Conservation (phyloP, 2,329 filamentous ascomycete species). For the Verticillium tricorpus region DNA sequence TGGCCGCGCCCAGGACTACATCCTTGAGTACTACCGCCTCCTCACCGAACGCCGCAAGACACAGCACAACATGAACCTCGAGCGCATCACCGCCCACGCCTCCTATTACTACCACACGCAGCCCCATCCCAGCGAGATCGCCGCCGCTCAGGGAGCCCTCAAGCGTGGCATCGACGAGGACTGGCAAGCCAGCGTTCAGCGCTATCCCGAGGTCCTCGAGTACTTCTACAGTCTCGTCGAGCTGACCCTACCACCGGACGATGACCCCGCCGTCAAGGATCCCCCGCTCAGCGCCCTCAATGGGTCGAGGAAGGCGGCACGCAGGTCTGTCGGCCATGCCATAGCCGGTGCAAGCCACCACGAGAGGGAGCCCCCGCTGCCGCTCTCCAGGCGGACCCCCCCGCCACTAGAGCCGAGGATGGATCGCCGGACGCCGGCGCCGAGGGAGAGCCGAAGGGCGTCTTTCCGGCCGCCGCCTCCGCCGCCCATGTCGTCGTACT, state of each 20-base stretch:
- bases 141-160: conserved; percentile 58
- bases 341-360: conserved; percentile 31
- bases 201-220: conserved; percentile 77
- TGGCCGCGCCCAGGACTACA: conserved; percentile 62
- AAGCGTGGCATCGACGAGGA: conserved; percentile 75
- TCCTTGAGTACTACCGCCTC: conserved; percentile 59
- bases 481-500: neutral
- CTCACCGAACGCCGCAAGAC: conserved; percentile 58
- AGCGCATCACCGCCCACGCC: conserved; percentile 50
- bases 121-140: conserved; percentile 58
- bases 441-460: conserved; percentile 11
- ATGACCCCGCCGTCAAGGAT: conserved; percentile 54
- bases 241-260: conserved; percentile 58
- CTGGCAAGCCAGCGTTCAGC: conserved; percentile 70
- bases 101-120: conserved; percentile 53
- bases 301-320: conserved; percentile 37
- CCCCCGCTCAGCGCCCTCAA: conserved; percentile 53
- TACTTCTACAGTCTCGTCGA: conserved; percentile 73
- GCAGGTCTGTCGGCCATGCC: conserved; percentile 10
- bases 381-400: conserved; percentile 30
- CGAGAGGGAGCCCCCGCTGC: conserved; percentile 22
- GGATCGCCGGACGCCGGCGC: conserved; percentile 34
- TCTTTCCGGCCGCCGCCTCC: conserved; percentile 3
- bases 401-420: conserved; percentile 16
- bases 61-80: conserved; percentile 50